Evolutionary conservation across 495 filamentous ascomycete species (phyloP).

Genomic region (Penicillium nucicola): DNA sequence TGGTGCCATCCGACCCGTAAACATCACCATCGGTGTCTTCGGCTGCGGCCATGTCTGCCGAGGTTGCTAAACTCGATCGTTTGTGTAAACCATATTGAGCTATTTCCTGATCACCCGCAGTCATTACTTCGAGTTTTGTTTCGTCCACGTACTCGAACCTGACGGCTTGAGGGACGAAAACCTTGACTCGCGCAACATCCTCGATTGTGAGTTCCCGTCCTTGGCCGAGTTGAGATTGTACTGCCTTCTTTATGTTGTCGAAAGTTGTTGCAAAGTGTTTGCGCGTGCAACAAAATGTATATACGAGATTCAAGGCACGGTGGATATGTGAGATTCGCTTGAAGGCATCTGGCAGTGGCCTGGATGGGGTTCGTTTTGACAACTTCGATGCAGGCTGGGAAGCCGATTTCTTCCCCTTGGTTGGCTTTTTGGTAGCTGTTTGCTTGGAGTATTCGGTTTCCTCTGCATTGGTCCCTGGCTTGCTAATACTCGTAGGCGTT

Average conservation of each 20-base stretch:
- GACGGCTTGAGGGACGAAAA: conserved; percentile 70
- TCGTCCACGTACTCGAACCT: conserved; percentile 87
- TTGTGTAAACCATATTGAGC: conserved; percentile 18
- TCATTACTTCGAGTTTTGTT: conserved; percentile 72
- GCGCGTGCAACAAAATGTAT: conserved; percentile 89
- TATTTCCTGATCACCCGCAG: conserved; percentile 54
- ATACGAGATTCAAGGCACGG: conserved; percentile 84
- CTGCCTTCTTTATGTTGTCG: conserved; percentile 77
- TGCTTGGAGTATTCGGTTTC: conserved; percentile 1
- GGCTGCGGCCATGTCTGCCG: conserved; percentile 19
- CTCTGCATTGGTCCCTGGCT: background rate
- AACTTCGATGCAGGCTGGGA: conserved; percentile 7
- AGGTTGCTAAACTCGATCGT: conserved; percentile 22
- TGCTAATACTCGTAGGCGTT: background rate
- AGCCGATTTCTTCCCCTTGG: conserved; percentile 5
- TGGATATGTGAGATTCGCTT: conserved; percentile 71
- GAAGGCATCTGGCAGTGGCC: conserved; percentile 74
- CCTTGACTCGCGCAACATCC: conserved; percentile 80
- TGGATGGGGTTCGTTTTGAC: conserved; percentile 26
- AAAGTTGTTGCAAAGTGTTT: conserved; percentile 91
- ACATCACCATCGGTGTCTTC: conserved; percentile 29
- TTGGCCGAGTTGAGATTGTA: conserved; percentile 73
- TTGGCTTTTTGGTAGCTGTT: conserved; percentile 1
- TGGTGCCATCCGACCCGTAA: conserved; percentile 30
- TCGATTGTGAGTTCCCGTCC: conserved; percentile 59